phyloP scores from a whole-genome alignment of 139 green algal genomes.

The Chlamydomonas incerta region DNA sequence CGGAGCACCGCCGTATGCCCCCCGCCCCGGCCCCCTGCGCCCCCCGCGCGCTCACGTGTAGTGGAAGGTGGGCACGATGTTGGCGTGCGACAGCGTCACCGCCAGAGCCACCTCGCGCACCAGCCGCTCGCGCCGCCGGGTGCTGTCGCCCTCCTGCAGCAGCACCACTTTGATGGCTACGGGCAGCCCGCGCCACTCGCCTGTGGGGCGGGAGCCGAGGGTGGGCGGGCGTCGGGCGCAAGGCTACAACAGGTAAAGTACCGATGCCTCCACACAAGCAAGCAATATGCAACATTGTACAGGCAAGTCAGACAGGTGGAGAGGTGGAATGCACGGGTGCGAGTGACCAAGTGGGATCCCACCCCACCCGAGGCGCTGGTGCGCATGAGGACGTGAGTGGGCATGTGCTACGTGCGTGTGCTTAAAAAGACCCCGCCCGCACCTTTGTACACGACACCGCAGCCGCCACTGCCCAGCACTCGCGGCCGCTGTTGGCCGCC shows the following conservation, averaged over 20 bases:
- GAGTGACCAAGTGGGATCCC: too few relatives aligned
- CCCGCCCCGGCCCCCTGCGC: background rate
- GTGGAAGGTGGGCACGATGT: slow-evolving; percentile 49
- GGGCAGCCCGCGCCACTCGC: slow-evolving; percentile 46
- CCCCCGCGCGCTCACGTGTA: background rate
- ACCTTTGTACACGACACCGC: slow-evolving; percentile 29
- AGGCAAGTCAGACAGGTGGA: too few relatives aligned
- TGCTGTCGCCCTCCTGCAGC: slow-evolving; percentile 41
- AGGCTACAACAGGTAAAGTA: too few relatives aligned
- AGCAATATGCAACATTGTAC: too few relatives aligned
- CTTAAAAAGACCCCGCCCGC: too few relatives aligned
- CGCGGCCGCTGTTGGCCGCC: background rate
- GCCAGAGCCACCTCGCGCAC: slow-evolving; percentile 24
- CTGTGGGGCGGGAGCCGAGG: background rate
- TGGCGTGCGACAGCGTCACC: slow-evolving; percentile 30
- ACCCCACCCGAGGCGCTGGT: too few relatives aligned
- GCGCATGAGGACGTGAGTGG: too few relatives aligned
- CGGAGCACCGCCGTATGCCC: too few relatives aligned
- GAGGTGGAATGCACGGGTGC: too few relatives aligned
- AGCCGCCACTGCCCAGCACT: slow-evolving; percentile 31
- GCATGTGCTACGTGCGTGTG: too few relatives aligned
- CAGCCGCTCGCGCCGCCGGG: slow-evolving; percentile 8
- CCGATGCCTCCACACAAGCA: too few relatives aligned
- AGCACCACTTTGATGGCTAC: slow-evolving; percentile 52
- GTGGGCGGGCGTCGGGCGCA: background rate